These are phyloP conservation scores for Tuber calosporum DNA, from an alignment of 495 filamentous ascomycete species.

Conservation along the genomic window DNA sequence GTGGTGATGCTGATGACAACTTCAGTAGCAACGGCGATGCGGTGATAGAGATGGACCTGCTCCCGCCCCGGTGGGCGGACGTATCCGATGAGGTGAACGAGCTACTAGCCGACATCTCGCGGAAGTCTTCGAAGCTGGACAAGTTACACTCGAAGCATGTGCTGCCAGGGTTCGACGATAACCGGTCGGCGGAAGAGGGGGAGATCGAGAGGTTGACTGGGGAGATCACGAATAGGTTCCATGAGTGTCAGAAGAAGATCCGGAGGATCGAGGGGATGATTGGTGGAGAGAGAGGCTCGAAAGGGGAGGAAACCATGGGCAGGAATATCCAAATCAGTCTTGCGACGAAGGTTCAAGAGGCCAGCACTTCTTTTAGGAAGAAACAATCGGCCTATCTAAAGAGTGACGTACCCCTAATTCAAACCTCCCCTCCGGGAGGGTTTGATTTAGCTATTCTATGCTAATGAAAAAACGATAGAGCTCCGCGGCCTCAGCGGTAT, in stretches of 20 bases:
- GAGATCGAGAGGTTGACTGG: slow-evolving; percentile 87
- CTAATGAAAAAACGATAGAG: slow-evolving; percentile 51
- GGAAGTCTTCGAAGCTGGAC: slow-evolving; percentile 75
- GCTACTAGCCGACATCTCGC: slow-evolving; percentile 68
- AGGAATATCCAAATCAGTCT: slow-evolving; percentile 89
- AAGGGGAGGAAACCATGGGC: slow-evolving; percentile 87
- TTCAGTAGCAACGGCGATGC: slow-evolving; percentile 58
- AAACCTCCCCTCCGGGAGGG: background rate
- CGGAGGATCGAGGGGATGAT: slow-evolving; percentile 77
- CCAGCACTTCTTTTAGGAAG: slow-evolving; percentile 86
- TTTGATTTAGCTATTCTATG: background rate
- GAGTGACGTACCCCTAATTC: slow-evolving; percentile 51
- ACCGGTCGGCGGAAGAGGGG: slow-evolving; percentile 72
- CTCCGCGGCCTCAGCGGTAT: slow-evolving; percentile 70
- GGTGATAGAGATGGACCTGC: slow-evolving; percentile 95
- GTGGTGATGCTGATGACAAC: slow-evolving; percentile 67
- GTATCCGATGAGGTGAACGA: slow-evolving; percentile 89
- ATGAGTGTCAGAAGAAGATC: slow-evolving; percentile 80
- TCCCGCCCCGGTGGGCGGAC: slow-evolving; percentile 93
- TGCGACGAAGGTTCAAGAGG: slow-evolving; percentile 79
- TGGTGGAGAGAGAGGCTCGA: slow-evolving; percentile 57
- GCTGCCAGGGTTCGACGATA: slow-evolving; percentile 92
- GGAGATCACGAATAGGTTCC: slow-evolving; percentile 79
- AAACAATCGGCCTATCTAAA: slow-evolving; percentile 95
- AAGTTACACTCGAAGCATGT: slow-evolving; percentile 95